A percentile compares a stretch with the other conserved stretches of the same genome.
These are phyloP conservation scores for Didymella pomorum DNA, from an alignment of 2,329 filamentous ascomycete genomes.

Conservation along the genomic window DNA sequence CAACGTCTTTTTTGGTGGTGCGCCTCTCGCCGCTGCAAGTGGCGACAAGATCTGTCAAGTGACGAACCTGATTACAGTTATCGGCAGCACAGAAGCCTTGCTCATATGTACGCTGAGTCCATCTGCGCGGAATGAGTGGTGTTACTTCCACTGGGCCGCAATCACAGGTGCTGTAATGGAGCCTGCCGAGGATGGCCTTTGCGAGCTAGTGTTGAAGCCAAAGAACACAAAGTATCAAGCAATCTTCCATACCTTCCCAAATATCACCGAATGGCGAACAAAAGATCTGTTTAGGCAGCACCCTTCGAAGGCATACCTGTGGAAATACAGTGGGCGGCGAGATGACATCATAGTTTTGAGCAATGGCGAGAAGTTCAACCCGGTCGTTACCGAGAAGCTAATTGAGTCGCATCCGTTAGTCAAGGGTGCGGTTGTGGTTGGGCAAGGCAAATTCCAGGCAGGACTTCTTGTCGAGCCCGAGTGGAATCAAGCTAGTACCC, in stretches of 20 bases:
- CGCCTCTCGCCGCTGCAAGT: conserved; percentile 17
- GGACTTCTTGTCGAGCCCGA: conserved; percentile 35
- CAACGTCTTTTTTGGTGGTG: conserved; percentile 21
- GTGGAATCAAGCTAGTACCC: neutral
- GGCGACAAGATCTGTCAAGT: conserved; percentile 23
- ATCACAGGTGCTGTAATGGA: conserved; percentile 18
- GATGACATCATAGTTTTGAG: conserved; percentile 46
- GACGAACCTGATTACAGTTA: conserved; percentile 14
- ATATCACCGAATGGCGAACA: conserved; percentile 21
- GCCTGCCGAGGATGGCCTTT: conserved; percentile 5
- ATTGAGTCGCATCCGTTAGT: conserved; percentile 23
- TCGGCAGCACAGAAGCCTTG: conserved; percentile 19
- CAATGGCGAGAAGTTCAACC: conserved; percentile 44
- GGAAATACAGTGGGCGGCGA: conserved; percentile 42
- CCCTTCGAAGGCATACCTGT: conserved; percentile 25
- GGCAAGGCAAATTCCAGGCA: conserved; percentile 29
- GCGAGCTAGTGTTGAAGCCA: conserved; percentile 14
- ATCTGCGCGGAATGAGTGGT: conserved; percentile 4
- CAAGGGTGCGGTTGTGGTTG: conserved; percentile 32
- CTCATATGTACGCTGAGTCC: conserved; percentile 12
- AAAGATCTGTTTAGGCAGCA: conserved; percentile 30
- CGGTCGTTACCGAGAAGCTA: conserved; percentile 28
- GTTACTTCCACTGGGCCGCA: conserved; percentile 18
- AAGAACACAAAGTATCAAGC: conserved; percentile 7
- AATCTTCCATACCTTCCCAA: conserved; percentile 15